Evolutionary conservation across 306 rosid genomes (phyloP), one percentile per base, ranked within the genome.

Genomic region (Purshia tridentata): DNA sequence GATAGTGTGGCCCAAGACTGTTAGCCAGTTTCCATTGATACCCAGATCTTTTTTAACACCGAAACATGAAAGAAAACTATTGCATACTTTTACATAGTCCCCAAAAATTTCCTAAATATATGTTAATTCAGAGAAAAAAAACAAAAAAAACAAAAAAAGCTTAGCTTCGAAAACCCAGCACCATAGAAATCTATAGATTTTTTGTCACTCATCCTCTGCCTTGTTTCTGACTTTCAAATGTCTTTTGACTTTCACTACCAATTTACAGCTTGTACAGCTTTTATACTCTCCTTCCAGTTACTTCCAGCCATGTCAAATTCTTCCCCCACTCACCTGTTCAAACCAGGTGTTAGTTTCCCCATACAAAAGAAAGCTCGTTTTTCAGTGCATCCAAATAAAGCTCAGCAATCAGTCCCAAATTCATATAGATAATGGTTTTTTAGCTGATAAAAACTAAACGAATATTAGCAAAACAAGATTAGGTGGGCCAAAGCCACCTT

Each of bases 251-350:
- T 48, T 22, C 56, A 14, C 29, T 37, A 50, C 15, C 35, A 39
- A 50, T 50, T 35, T 35, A 14, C 29, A 51, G 9, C 48, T 35
- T 50, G 8, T 5, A n/a, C 46, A 8, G 46, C 58, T 6, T 37
- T 23, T 23, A 12, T 23, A 23, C 72, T 7, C 56, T 20, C 29
- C 4, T 46, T 49, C 58, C 46, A 9, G 23, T 8, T n/a, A n/a
- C n/a, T n/a, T 35, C 72, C 13, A 35, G 72, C 4, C 72, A 4
- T 60, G 15, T 46, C 45, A 69, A 61, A 29, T 22, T 37, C 22
- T 60, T 76, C 49, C 55, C 15, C 5, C 22, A 6, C 64, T 63
- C 57, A 44, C 71, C 59, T 29, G 71, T 65, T 12, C 29, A 20
- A 22, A n/a, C 29, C n/a, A 4, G 2, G 0, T 7, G 22, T 35